phyloP scores from a whole-genome alignment of 2,329 filamentous ascomycete species.

The Exophiala lecanii-corni region DNA sequence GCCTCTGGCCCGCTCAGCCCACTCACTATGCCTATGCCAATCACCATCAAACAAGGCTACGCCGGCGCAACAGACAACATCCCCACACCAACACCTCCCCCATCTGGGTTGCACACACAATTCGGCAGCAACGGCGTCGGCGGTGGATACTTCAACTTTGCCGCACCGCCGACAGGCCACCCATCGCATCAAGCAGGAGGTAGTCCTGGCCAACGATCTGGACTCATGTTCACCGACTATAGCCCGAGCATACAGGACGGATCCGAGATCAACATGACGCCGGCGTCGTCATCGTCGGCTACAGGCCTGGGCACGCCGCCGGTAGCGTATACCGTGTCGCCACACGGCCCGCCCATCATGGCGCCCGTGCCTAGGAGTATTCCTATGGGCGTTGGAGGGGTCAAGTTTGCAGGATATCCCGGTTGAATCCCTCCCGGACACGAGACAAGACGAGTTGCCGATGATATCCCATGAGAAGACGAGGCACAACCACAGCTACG shows the following conservation, averaged over 20 bases:
- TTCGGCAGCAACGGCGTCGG: no score
- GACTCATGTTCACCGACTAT: conserved; percentile 6
- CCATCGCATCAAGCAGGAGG: no score
- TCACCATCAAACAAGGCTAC: conserved; percentile 23
- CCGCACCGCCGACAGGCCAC: no score
- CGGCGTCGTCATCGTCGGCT: background rate
- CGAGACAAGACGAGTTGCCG: no score
- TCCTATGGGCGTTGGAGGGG: background rate
- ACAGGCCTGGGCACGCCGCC: background rate
- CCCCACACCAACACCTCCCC: conserved; percentile 13
- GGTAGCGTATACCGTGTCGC: background rate
- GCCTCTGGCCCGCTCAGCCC: background rate
- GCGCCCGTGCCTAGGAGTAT: conserved; percentile 1
- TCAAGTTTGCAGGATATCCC: background rate
- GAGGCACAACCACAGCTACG: no score
- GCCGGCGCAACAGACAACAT: conserved; percentile 21
- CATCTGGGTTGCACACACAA: no score
- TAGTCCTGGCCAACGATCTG: no score
- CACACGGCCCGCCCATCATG: background rate
- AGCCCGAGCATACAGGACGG: conserved; percentile 7
- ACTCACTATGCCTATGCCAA: background rate
- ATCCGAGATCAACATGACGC: conserved; percentile 1
- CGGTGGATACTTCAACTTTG: no score
- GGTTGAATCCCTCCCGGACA: no score
- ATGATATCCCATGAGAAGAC: no score